Evolutionary conservation across 148 eudicot genomes (phyloP).

Genomic region (Persicaria maculosa): DNA sequence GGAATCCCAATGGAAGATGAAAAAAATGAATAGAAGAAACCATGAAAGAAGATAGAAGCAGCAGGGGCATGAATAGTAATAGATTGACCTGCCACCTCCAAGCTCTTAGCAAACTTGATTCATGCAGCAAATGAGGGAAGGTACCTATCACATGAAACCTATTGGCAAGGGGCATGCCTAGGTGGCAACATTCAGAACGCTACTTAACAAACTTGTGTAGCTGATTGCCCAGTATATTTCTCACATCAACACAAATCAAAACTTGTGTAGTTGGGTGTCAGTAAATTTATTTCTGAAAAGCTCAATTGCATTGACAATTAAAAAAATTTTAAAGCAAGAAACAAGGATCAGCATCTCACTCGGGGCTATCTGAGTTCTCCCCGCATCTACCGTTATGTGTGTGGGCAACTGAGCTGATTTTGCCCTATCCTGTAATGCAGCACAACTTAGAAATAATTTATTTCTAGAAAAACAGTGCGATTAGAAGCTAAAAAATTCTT

Average conservation of each 20-base stretch:
- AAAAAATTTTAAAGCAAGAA: neutral
- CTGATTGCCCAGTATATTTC: too few species aligned
- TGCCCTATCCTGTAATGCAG: conserved; percentile 62
- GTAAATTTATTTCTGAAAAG: neutral
- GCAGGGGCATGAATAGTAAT: too few species aligned
- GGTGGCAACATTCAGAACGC: neutral
- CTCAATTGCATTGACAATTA: neutral
- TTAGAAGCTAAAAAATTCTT: neutral
- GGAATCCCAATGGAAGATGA: too few species aligned
- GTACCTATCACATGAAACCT: neutral
- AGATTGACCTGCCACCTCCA: too few species aligned
- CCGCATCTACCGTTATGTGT: conserved; percentile 84
- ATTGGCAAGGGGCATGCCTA: neutral
- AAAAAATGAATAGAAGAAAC: too few species aligned
- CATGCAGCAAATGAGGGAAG: neutral
- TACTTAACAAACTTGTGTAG: neutral
- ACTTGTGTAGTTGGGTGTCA: too few species aligned
- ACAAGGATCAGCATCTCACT: conserved; percentile 42
- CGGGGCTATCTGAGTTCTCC: conserved; percentile 98
- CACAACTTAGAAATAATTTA: neutral
- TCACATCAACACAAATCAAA: too few species aligned
- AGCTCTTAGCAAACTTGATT: neutral
- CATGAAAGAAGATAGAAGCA: too few species aligned
- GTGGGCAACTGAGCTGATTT: conserved; percentile 76
- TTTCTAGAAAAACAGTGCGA: neutral